These are phyloP conservation scores for Aspergillus fijiensis DNA, from an alignment of 2,329 filamentous ascomycete genomes.

Conservation along the genomic window DNA sequence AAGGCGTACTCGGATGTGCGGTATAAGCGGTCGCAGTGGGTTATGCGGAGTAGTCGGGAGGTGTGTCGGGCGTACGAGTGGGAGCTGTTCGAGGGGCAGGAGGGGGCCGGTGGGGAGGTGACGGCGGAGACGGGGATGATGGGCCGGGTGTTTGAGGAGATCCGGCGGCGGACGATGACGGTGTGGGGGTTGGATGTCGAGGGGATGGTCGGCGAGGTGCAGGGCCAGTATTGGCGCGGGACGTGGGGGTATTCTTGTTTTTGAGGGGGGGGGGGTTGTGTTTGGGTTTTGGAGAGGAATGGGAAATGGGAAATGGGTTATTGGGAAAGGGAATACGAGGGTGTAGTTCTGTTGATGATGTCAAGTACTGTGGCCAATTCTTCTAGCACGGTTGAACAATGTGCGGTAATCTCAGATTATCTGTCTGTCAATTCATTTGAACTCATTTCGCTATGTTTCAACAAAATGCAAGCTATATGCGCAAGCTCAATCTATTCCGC, in stretches of 20 bases:
- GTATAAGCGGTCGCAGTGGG: constrained; percentile 45
- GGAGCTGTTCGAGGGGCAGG: constrained; percentile 21
- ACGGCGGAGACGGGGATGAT: constrained; percentile 9
- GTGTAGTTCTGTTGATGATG: too few relatives aligned
- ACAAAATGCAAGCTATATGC: too few relatives aligned
- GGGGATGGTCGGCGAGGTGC: constrained; percentile 27
- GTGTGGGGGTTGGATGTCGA: constrained; percentile 44
- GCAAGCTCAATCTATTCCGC: too few relatives aligned
- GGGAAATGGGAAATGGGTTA: too few relatives aligned
- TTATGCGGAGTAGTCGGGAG: constrained; percentile 42
- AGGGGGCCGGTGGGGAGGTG: constrained; percentile 21
- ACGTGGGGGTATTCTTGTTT: not conserved
- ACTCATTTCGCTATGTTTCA: too few relatives aligned
- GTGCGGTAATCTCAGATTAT: too few relatives aligned
- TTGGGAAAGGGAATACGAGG: too few relatives aligned
- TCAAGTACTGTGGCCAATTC: too few relatives aligned
- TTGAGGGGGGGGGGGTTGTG: too few relatives aligned
- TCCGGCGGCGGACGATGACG: constrained; percentile 35
- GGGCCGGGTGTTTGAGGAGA: constrained; percentile 40
- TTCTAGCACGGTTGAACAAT: too few relatives aligned
- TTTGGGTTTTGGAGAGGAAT: too few relatives aligned
- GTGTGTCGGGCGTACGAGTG: constrained; percentile 24
- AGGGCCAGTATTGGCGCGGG: constrained; percentile 2
- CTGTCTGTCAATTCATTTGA: too few relatives aligned
- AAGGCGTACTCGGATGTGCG: constrained; percentile 40